Evolutionary conservation across 768 basidiomycete genomes (phyloP).

Genomic region (Lentinula detonsa): DNA sequence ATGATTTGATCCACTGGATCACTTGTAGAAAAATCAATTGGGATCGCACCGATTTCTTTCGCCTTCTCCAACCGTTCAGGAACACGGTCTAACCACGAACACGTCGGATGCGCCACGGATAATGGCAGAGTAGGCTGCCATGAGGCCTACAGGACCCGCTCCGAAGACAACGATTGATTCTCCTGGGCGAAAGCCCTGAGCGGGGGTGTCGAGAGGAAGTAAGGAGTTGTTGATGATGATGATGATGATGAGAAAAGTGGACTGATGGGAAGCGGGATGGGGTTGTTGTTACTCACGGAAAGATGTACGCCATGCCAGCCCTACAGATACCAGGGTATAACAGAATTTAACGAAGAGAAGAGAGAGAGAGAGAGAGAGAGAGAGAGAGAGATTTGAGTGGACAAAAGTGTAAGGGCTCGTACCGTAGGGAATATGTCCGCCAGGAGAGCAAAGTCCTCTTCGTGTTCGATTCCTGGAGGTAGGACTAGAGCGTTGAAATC

Average conservation of each 20-base stretch:
- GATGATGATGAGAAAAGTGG: neutral
- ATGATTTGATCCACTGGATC: conserved; percentile 46
- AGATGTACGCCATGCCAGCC: conserved; percentile 49
- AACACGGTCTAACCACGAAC: conserved; percentile 53
- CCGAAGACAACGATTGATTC: conserved; percentile 50
- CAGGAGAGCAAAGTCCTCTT: conserved; percentile 49
- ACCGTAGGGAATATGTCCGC: conserved; percentile 55
- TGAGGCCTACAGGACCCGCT: conserved; percentile 48
- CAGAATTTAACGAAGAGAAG: neutral
- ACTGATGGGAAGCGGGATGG: conserved; percentile 2
- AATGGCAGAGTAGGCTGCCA: conserved; percentile 51
- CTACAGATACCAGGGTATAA: conserved; percentile 16
- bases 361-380: neutral
- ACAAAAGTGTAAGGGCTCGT: conserved; percentile 6
- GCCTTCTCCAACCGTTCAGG: conserved; percentile 47
- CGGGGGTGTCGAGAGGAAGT: neutral
- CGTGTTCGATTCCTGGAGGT: conserved; percentile 45
- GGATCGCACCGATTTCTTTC: conserved; percentile 43
- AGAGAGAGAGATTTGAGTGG: neutral
- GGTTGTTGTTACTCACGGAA: conserved; percentile 21
- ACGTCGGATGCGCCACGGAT: conserved; percentile 47
- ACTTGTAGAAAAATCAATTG: conserved; percentile 41
- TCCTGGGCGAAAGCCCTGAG: conserved; percentile 42
- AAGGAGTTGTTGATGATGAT: neutral
- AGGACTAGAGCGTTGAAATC: conserved; percentile 51